Conservation (phyloP, 78 protist genomes). For the Speleostelium caveatum region DNA sequence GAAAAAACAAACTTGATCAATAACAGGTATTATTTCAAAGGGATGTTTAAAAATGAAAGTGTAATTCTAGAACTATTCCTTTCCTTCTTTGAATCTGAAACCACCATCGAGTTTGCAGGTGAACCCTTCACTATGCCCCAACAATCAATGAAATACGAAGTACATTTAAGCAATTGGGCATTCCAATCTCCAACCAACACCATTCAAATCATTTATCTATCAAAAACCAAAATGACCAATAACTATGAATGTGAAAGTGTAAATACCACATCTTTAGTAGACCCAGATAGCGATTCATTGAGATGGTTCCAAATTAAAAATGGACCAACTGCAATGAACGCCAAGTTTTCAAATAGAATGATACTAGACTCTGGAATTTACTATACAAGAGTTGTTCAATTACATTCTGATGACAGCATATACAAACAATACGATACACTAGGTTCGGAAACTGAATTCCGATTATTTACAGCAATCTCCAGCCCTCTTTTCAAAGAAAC, state of each 20-base stretch:
- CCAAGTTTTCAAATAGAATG: conserved; percentile 34
- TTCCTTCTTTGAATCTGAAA: neutral
- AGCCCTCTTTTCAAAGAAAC: too few species aligned
- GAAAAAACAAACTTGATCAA: neutral
- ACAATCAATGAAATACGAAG: conserved; percentile 40
- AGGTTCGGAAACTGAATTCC: too few species aligned
- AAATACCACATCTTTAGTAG: too few species aligned
- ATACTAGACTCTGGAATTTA: too few species aligned
- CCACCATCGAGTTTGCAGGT: conserved; percentile 6
- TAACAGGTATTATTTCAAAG: conserved; percentile 15
- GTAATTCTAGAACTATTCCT: neutral
- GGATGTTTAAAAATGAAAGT: conserved; percentile 4
- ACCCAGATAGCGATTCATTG: too few species aligned
- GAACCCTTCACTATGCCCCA: conserved; percentile 5
- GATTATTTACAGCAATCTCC: too few species aligned
- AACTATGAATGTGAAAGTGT: neutral
- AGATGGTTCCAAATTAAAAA: conserved; percentile 44
- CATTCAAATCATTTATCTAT: conserved; percentile 6
- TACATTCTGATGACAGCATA: too few species aligned
- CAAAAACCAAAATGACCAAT: neutral
- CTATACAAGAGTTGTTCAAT: too few species aligned
- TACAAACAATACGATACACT: too few species aligned
- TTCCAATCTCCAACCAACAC: neutral
- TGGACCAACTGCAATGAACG: conserved; percentile 29
- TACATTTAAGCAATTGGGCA: conserved; percentile 12